Evolutionary conservation across 768 basidiomycete species (phyloP), one percentile per base, ranked within the genome.

Genomic region (Daedalea quercina): DNA sequence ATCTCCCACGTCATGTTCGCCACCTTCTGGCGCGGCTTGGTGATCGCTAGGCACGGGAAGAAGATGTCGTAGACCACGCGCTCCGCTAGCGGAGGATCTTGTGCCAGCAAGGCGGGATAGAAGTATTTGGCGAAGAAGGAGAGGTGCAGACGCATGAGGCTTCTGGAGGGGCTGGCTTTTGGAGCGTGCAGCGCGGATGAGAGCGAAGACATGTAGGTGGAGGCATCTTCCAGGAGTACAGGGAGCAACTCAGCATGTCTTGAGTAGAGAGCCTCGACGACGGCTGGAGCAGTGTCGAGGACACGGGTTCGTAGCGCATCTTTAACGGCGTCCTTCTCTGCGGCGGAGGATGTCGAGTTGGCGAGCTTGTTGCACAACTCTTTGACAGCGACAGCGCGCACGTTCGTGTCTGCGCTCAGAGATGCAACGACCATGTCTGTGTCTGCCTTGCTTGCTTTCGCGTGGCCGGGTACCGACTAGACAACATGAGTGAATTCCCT

Each of bases 41-140:
- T 85, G 59, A 80, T 85, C 15, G 94, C 65, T 42, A 94, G 69
- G 61, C 81, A 80, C 0, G 91, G 87, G 63, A 91, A 87, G 50
- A 94, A 67, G 1, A 84, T 63, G 28, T 71, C 68, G 55, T 79
- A 70, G 55, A 81, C 79, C 23, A 77, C 64, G 25, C 69, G 64
- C 23, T 67, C 70, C 55, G 63, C 52, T 1, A 59, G 55, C 1
- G 60, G 53, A 1, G 58, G 22, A 2, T 49, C 26, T 3, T 59
- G 53, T 9, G 53, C 50, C 13, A 43, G 40, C 0, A 61, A 49
- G 19, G 51, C 44, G 9, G 73, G 67, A 42, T 71, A 55, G 53
- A 88, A 75, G 31, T 78, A 71, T 0, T 70, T 63, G 1, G 70
- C 67, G 11, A 90, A 69, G 66, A 89, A 90, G 2, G 66, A 55